Evolutionary conservation across 257 asterid genomes (phyloP), one percentile per base, ranked within the genome.

Genomic region (Pogostemon cablin): DNA sequence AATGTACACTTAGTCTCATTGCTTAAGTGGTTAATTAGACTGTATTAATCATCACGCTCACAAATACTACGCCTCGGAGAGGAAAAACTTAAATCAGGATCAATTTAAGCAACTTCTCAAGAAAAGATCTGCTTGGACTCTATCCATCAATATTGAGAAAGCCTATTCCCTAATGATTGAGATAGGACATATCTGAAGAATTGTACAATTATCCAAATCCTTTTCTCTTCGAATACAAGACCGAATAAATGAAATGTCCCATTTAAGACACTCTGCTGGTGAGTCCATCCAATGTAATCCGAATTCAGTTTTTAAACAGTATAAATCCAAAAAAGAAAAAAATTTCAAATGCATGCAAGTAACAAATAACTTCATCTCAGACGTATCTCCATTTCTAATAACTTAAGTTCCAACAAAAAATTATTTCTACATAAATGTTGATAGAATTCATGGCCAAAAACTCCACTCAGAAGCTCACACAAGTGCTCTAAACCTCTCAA

Each of bases 21-120:
- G 43, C 47, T 69, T 4, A 52, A n/a, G 49, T 41, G 63, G 72
- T 15, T 71, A 12, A 67, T 63, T 11, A 72, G 53, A 37, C 2
- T 5, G 5, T 34, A 60, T 17, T 38, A 5, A 39, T 11, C 3
- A 8, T 20, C 35, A 6, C 7, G 12, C 17, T 35, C 35, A 5
- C 42, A 57, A 41, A 1, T 3, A 46, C 62, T 47, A 43, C n/a
- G 34, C 40, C 4, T 42, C 32, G 6, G 20, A n/a, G 12, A 34
- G 42, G 4, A 49, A 58, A 11, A 57, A 42, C 56, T 34, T 67
- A 7, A 60, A 62, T 42, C 52, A 44, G 43, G 50, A 60, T 67
- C 62, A 53, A n/a, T 39, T 44, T 37, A 50, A 43, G 42, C 42
- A 68, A 61, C 52, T 34, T 15, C n/a, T 12, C 42, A 43, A 8